Evolutionary conservation across 495 filamentous ascomycete species (phyloP).

Genomic region (Penicillium mononematosum): DNA sequence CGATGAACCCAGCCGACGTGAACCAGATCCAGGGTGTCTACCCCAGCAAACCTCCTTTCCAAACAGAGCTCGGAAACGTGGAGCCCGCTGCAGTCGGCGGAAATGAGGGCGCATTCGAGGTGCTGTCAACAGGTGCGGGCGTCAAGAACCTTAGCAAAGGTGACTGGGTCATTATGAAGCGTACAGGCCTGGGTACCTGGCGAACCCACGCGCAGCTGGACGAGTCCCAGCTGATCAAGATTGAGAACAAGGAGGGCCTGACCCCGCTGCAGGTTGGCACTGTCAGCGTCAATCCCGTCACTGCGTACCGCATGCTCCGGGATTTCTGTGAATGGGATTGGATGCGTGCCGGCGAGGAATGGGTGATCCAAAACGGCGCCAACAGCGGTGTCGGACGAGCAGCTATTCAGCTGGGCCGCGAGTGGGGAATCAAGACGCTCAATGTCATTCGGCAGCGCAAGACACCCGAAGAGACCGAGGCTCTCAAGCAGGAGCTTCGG

Average conservation of each 20-base stretch:
- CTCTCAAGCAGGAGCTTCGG: slow-evolving; percentile 66
- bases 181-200: slow-evolving; percentile 84
- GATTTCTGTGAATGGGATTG: slow-evolving; percentile 68
- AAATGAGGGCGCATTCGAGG: slow-evolving; percentile 91
- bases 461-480: slow-evolving; percentile 58
- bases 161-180: slow-evolving; percentile 89
- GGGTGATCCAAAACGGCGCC: slow-evolving; percentile 96
- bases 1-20: slow-evolving; percentile 96
- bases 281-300: slow-evolving; percentile 87
- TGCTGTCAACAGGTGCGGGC: slow-evolving; percentile 60
- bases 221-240: slow-evolving; percentile 60
- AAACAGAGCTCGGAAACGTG: slow-evolving; percentile 67
- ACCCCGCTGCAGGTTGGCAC: slow-evolving; percentile 75
- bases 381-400: slow-evolving; percentile 89
- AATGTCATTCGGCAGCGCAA: slow-evolving; percentile 76
- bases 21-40: slow-evolving; percentile 98
- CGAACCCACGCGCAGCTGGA: slow-evolving; percentile 79
- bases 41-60: slow-evolving; percentile 75
- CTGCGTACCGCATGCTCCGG: slow-evolving; percentile 86
- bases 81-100: slow-evolving; percentile 73
- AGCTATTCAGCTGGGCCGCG: slow-evolving; percentile 75
- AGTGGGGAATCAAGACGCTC: slow-evolving; percentile 85
- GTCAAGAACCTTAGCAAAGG: slow-evolving; percentile 61
- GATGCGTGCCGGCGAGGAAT: slow-evolving; percentile 56
- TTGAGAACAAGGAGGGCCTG: slow-evolving; percentile 67